Base-by-base conservation (phyloP, 257 asterid genomes). In the Solanum clarkiae region DNA sequence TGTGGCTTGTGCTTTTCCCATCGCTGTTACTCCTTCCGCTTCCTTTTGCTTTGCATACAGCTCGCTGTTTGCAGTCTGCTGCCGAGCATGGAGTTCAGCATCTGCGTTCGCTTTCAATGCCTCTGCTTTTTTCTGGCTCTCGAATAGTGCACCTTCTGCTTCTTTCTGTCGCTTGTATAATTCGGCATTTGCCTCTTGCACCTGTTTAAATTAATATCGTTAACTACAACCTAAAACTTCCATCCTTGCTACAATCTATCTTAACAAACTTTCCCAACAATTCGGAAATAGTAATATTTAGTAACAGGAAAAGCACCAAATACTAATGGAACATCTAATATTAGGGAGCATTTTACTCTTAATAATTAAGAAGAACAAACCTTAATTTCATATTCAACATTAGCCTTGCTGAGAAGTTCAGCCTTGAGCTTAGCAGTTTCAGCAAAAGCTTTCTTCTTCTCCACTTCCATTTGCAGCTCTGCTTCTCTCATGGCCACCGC, bases 401-500 rank as follows among this genome's bases (percentile, higher is more conserved):
- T 84, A 42, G 86, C 86, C 53, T 84, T 84, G 14, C 72, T 84
- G 29, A 84, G 80, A 84, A 84, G 66, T 8, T 84, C 86, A 2
- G 86, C 86, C 54, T 84, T 84, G 36, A 84, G 86, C 44, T 84
- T 71, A 13, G 80, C 86, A 69, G 86, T 84, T 49, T 60, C 77
- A 72, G 60, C 80, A 53, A 72, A 60, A 12, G 75, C 83, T 70
- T 84, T 71, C 83, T 54, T 84, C 57, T 60, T 84, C 86, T 84
- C 83, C 42, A 84, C 83, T 55, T 84, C 83, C 86, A 54, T 74
- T 51, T 74, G 83, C 60, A 85, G 49, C 88, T 92, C 93, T 0
- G 94, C 97, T 1, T 91, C 95, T 49, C 94, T 86, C 5, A 93
- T 84, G 0, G 93, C 93, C 84, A 93, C 95, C 0, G 92, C 94